These are phyloP conservation scores for Termitomyces titanicus DNA, from an alignment of 768 basidiomycete genomes.

Conservation along the genomic window DNA sequence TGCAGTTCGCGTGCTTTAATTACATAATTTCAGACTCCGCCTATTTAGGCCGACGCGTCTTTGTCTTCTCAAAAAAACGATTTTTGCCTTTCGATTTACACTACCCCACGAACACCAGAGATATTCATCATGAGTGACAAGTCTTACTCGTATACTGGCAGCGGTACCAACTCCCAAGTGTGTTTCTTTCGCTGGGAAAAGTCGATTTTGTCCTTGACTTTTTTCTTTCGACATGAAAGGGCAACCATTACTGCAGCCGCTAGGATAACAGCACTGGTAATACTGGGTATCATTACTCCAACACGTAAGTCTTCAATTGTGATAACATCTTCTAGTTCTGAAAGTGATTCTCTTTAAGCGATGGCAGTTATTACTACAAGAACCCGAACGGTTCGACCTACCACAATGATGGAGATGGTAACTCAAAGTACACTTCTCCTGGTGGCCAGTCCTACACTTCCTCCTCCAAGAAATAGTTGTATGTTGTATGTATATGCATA, in stretches of 20 bases:
- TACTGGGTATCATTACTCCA: conserved; percentile 60
- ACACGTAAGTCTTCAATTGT: conserved; percentile 34
- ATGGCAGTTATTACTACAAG: conserved; percentile 62
- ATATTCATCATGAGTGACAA: conserved; percentile 16
- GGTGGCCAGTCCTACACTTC: conserved; percentile 22
- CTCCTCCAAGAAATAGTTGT: conserved; percentile 6
- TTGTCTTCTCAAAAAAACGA: neutral
- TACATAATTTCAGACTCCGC: neutral
- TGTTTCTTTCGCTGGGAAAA: neutral
- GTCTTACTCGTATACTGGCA: conserved; percentile 39
- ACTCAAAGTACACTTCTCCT: conserved; percentile 49
- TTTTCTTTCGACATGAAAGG: conserved; percentile 28
- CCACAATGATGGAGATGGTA: conserved; percentile 47
- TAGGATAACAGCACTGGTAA: conserved; percentile 35
- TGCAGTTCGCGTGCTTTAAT: neutral
- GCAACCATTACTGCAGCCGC: conserved; percentile 60
- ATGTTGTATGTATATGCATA: neutral
- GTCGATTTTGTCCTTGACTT: neutral
- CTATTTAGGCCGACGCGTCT: neutral
- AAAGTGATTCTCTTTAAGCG: conserved; percentile 17
- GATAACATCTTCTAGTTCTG: neutral
- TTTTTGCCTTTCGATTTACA: neutral
- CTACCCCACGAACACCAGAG: neutral
- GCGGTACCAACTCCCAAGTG: conserved; percentile 52
- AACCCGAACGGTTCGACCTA: conserved; percentile 62